Conservation (phyloP, 805 yeast genomes). For the Nakazawaea holstii region DNA sequence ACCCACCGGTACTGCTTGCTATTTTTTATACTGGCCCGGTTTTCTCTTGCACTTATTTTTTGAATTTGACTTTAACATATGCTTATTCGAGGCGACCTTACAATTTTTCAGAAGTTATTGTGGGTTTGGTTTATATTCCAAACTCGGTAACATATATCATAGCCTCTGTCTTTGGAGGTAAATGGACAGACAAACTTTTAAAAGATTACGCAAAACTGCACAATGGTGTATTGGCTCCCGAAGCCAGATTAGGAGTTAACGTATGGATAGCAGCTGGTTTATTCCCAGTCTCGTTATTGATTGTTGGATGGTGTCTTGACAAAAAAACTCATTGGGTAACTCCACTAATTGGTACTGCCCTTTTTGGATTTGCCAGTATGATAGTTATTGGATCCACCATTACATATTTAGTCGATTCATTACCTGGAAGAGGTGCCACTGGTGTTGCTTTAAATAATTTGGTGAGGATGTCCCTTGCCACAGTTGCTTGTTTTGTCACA, state of each 20-base stretch:
- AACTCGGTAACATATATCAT: slow-evolving; percentile 72
- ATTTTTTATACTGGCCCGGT: slow-evolving; percentile 65
- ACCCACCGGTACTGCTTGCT: slow-evolving; percentile 72
- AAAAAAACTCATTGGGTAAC: slow-evolving; percentile 66
- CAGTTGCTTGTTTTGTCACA: slow-evolving; percentile 67
- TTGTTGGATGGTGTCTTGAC: slow-evolving; percentile 81
- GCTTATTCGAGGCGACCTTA: slow-evolving; percentile 63
- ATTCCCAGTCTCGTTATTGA: slow-evolving; percentile 59
- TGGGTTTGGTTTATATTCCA: slow-evolving; percentile 78
- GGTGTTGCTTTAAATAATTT: slow-evolving; percentile 83
- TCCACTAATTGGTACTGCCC: slow-evolving; percentile 76
- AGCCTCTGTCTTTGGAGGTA: slow-evolving; percentile 78
- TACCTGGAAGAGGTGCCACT: slow-evolving; percentile 86
- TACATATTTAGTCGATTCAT: slow-evolving; percentile 75
- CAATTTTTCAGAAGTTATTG: slow-evolving; percentile 55
- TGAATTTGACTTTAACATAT: slow-evolving; percentile 68
- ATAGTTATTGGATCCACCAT: slow-evolving; percentile 75
- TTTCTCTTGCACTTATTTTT: slow-evolving; percentile 64
- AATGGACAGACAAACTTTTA: slow-evolving; percentile 65
- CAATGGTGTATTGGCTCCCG: slow-evolving; percentile 67
- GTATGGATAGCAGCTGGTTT: slow-evolving; percentile 57
- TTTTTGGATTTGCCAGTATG: slow-evolving; percentile 82
- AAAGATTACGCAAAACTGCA: slow-evolving; percentile 45
- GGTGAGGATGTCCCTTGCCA: slow-evolving; percentile 67
- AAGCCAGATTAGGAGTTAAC: slow-evolving; percentile 74